These are phyloP conservation scores for Selaginella tamariscina DNA, from an alignment of 75 land plant species.

Conservation along the genomic window DNA sequence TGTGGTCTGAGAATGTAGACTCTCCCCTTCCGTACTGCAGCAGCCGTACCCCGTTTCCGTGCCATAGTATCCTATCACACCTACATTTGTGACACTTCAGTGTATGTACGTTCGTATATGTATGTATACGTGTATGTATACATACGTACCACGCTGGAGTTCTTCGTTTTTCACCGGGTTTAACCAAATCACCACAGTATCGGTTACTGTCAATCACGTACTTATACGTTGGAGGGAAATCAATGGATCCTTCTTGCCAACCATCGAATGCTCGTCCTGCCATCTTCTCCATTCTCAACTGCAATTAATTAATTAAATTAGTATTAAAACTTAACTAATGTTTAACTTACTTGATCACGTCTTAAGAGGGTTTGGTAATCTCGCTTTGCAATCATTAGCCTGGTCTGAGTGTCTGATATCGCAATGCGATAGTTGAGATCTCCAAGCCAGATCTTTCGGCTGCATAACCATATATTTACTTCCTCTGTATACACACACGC, in stretches of 20 bases:
- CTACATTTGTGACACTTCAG: background rate
- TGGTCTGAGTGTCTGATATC: constrained; percentile 19
- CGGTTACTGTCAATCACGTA: constrained; percentile 40
- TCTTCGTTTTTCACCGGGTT: constrained; percentile 54
- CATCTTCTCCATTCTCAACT: constrained; percentile 57
- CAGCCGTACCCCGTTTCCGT: background rate
- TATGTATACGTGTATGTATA: background rate
- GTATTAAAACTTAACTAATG: background rate
- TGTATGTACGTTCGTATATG: background rate
- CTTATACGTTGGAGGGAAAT: constrained; percentile 90
- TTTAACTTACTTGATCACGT: constrained; percentile 52
- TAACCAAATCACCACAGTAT: constrained; percentile 19
- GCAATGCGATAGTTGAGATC: constrained; percentile 77
- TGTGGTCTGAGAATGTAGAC: constrained; percentile 5
- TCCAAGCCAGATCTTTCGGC: constrained; percentile 73
- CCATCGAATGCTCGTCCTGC: constrained; percentile 68
- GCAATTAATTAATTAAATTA: constrained; percentile 11
- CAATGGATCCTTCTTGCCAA: constrained; percentile 77
- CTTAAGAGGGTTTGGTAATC: constrained; percentile 54
- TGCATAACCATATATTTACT: constrained; percentile 17
- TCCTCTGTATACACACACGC: background rate
- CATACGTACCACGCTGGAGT: constrained; percentile 68
- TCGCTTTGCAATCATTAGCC: constrained; percentile 28
- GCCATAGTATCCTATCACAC: constrained; percentile 7
- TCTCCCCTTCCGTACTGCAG: background rate